Evolutionary conservation across 177 flowering plant species (phyloP).

Genomic region (Tripterygium wilfordii): DNA sequence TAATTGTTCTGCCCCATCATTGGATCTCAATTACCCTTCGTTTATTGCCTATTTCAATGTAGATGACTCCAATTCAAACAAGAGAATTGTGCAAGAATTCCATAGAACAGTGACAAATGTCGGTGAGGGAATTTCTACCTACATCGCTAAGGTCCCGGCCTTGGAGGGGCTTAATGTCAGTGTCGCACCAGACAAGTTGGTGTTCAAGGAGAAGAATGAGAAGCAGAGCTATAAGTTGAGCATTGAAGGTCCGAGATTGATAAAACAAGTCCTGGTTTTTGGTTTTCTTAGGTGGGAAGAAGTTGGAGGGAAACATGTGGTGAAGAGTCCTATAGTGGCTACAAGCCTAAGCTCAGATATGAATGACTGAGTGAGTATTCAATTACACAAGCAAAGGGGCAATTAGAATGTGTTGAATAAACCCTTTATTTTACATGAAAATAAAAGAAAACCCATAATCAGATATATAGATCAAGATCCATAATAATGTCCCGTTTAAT

Average conservation of each 20-base stretch:
- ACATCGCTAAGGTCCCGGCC: slow-evolving; percentile 22
- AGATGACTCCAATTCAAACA: slow-evolving; percentile 9
- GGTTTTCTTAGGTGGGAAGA: slow-evolving; percentile 51
- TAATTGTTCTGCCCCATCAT: slow-evolving; percentile 29
- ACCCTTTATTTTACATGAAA: slow-evolving; percentile 17
- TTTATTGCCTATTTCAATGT: slow-evolving; percentile 38
- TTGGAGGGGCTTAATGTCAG: slow-evolving; percentile 30
- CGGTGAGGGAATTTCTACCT: slow-evolving; percentile 28
- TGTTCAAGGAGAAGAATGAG: slow-evolving; percentile 36
- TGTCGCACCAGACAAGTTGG: slow-evolving; percentile 36
- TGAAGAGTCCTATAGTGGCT: slow-evolving; percentile 55
- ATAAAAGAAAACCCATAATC: slow-evolving; percentile 44
- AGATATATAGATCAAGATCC: no score
- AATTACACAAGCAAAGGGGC: no score
- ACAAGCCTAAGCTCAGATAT: no score
- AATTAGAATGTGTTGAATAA: no score
- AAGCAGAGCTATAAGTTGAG: slow-evolving; percentile 33
- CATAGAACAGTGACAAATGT: slow-evolving; percentile 50
- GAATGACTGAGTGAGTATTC: no score
- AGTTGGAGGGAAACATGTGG: slow-evolving; percentile 24
- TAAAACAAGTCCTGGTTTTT: slow-evolving; percentile 19
- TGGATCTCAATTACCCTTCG: slow-evolving; percentile 71
- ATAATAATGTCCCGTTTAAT: no score
- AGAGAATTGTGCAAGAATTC: slow-evolving; percentile 19
- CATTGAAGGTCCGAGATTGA: slow-evolving; percentile 19